These are phyloP conservation scores for Neurospora tetrasperma DNA, from an alignment of 495 filamentous ascomycete species.

Conservation along the genomic window DNA sequence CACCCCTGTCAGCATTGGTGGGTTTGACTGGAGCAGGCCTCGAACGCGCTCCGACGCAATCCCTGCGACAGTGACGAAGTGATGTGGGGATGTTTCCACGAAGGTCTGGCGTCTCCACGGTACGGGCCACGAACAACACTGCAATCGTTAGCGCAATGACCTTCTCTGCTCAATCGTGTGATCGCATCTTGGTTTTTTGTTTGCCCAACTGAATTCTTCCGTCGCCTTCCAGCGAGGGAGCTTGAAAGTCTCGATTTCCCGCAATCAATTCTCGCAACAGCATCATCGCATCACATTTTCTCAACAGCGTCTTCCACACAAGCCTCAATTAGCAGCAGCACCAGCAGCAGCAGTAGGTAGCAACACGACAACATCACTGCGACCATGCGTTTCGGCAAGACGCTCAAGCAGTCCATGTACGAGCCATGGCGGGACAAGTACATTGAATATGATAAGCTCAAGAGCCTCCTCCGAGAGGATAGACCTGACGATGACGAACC, in stretches of 20 bases:
- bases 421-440: slow-evolving; percentile 86
- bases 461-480: slow-evolving; percentile 74
- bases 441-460: slow-evolving; percentile 90
- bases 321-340: not conserved
- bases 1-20: not conserved
- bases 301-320: not conserved
- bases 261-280: not conserved
- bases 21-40: not conserved
- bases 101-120: not conserved
- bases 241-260: not conserved
- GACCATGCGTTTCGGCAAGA: slow-evolving; percentile 87
- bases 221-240: not conserved
- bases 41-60: not conserved
- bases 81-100: not conserved
- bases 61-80: not conserved
- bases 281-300: not conserved
- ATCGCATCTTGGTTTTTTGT: not conserved
- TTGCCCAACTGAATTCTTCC: not conserved
- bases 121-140: not conserved
- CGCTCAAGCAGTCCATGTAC: slow-evolving; percentile 68
- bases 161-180: not conserved
- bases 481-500: slow-evolving; percentile 43
- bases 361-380: not conserved
- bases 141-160: not conserved
- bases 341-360: no score